Evolutionary conservation across 1,284 basidiomycete species (phyloP).

Genomic region (Fomitiporia mediterranea): DNA sequence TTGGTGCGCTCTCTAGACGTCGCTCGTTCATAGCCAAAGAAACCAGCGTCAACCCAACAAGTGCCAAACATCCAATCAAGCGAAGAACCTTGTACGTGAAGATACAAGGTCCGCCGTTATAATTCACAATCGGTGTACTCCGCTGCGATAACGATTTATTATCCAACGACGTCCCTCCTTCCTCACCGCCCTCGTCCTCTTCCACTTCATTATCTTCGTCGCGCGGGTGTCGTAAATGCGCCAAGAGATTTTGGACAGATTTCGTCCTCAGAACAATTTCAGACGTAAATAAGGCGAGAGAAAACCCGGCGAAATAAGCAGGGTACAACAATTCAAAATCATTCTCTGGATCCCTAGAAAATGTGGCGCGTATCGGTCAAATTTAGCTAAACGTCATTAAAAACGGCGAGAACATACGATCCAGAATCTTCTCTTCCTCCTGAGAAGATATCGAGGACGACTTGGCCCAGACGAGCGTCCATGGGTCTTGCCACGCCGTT

Average conservation of each 20-base stretch:
- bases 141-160: conserved; percentile 23
- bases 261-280: conserved; percentile 25
- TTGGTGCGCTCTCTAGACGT: background rate
- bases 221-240: conserved; percentile 8
- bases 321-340: conserved; percentile 27
- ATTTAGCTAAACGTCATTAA: too few relatives aligned
- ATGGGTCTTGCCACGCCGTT: background rate
- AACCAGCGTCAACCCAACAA: conserved; percentile 35
- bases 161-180: conserved; percentile 17
- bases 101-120: conserved; percentile 30
- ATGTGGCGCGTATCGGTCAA: too few relatives aligned
- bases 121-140: conserved; percentile 25
- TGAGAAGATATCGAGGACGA: background rate
- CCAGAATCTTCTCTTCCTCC: background rate
- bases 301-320: conserved; percentile 28
- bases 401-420: background rate
- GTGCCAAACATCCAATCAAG: conserved; percentile 32
- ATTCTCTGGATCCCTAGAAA: conserved; percentile 12
- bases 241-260: conserved; percentile 19
- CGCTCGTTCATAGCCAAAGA: conserved; percentile 27
- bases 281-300: conserved; percentile 26
- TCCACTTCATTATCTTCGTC: background rate
- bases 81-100: conserved; percentile 34
- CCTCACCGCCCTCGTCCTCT: background rate
- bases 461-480: background rate